phyloP scores from a whole-genome alignment of 768 basidiomycete species.

The Mycena epipterygia region DNA sequence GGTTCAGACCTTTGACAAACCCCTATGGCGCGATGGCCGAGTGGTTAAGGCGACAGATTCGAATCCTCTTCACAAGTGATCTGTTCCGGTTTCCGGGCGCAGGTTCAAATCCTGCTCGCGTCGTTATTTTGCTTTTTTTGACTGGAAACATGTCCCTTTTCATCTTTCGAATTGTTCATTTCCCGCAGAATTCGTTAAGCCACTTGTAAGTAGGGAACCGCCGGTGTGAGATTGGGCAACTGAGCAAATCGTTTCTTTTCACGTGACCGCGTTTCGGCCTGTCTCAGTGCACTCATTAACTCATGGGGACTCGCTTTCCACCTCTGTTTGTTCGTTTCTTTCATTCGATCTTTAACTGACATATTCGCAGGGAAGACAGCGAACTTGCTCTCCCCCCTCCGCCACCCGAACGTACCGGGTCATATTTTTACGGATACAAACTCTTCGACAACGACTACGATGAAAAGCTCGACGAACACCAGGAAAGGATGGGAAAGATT shows the following conservation, averaged over 20 bases:
- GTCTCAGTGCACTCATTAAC: too few relatives aligned
- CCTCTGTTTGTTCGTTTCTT: too few relatives aligned
- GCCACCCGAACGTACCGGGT: background rate
- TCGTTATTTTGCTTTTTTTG: conserved; percentile 18
- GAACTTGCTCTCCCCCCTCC: background rate
- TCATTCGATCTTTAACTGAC: too few relatives aligned
- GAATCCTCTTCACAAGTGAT: too few relatives aligned
- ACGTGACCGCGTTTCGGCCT: too few relatives aligned
- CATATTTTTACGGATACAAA: background rate
- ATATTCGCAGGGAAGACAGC: too few relatives aligned
- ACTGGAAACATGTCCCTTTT: background rate
- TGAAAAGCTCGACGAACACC: background rate
- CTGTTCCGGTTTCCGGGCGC: too few relatives aligned
- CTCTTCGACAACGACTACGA: background rate
- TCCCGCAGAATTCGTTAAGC: background rate
- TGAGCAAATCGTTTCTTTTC: background rate
- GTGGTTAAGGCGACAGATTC: too few relatives aligned
- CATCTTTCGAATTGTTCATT: background rate
- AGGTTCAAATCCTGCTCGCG: conserved; percentile 29
- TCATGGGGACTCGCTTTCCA: too few relatives aligned
- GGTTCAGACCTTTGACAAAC: too few relatives aligned
- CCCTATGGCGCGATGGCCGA: too few relatives aligned
- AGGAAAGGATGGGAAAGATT: background rate
- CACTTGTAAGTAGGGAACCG: background rate
- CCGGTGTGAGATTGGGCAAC: too few relatives aligned